Base-by-base conservation (phyloP, 1,284 basidiomycete genomes). In the Quambalaria eucalypti region DNA sequence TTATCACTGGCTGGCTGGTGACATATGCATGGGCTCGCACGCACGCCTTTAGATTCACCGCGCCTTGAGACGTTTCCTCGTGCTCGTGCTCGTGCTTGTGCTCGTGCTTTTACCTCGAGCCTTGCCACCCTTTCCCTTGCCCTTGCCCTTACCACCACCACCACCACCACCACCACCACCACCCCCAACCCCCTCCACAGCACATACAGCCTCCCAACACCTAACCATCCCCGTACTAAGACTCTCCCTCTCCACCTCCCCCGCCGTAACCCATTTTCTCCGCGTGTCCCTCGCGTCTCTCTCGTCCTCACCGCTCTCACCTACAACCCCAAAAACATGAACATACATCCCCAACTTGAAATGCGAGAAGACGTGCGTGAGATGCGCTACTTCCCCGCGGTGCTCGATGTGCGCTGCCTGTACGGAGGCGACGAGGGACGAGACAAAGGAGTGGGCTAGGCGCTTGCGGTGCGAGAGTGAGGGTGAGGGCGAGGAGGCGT, bases 341-440 rank as follows among this genome's bases (percentile, higher is more conserved):
- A 86, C 81, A 64, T 87, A 84, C 77, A 93, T 95, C 8, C 87
- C 90, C 79, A 93, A 89, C 67, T 81, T 83, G 71, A 95, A 87
- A 74, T 97, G 91, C 2, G 87, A 88, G 77, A 95, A 96, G 51
- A 90, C 51, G 26, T 55, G 38, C n/a, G 26, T 48, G 26, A 46
- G 50, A 21, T 19, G n/a, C 47, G 12, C 42, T 14, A 28, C 6
- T 4, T 2, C 19, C 4, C 42, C 42, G 12, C 6, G 6, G 42
- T 28, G 42, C n/a, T 46, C 4, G 4, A 26, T 7, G 16, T 23
- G 14, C 16, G 10, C 14, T 39, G 36, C 36, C 21, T 39, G 36
- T 39, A 21, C 4, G 16, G 10, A 12, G 16, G 16, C 21, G 4
- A 39, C 16, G 4, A 39, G 10, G 5, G 5, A n/a, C 10, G 16